Evolutionary conservation across 2,329 filamentous ascomycete species (phyloP).

Genomic region (Diaporthe vaccinii): DNA sequence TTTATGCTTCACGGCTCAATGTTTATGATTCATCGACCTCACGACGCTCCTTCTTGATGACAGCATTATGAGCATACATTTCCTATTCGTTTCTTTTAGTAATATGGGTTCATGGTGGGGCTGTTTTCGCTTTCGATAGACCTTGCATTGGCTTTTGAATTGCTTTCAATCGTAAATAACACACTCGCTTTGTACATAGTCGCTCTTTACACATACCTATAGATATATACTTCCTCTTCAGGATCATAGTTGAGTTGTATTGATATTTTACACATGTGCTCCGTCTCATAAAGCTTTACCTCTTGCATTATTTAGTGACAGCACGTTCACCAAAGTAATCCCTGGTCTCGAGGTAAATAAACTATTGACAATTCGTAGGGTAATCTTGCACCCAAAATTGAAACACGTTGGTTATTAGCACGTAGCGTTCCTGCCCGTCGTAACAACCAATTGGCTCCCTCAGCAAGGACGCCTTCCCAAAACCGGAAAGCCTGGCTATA

Average conservation of each 20-base stretch:
- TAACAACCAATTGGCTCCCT: background rate
- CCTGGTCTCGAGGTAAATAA: background rate
- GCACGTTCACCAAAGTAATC: background rate
- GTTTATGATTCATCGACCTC: background rate
- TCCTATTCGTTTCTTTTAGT: background rate
- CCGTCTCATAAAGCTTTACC: background rate
- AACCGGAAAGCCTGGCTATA: background rate
- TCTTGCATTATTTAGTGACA: background rate
- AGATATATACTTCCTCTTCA: background rate
- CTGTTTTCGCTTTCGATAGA: background rate
- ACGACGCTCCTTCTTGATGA: background rate
- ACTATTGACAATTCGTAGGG: background rate
- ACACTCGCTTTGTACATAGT: conserved; percentile 22
- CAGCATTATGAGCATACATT: background rate
- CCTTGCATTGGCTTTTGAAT: background rate
- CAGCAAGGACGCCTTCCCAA: background rate
- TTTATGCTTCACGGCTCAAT: background rate
- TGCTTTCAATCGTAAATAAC: background rate
- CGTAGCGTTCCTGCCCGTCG: background rate
- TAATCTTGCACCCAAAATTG: background rate
- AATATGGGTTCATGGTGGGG: too few relatives aligned
- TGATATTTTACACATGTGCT: background rate
- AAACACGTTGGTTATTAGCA: too few relatives aligned
- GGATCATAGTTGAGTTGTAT: background rate
- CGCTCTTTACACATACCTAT: conserved; percentile 2